phyloP scores from a whole-genome alignment of 768 basidiomycete species.

The Sistotremastrum niveocremeum region DNA sequence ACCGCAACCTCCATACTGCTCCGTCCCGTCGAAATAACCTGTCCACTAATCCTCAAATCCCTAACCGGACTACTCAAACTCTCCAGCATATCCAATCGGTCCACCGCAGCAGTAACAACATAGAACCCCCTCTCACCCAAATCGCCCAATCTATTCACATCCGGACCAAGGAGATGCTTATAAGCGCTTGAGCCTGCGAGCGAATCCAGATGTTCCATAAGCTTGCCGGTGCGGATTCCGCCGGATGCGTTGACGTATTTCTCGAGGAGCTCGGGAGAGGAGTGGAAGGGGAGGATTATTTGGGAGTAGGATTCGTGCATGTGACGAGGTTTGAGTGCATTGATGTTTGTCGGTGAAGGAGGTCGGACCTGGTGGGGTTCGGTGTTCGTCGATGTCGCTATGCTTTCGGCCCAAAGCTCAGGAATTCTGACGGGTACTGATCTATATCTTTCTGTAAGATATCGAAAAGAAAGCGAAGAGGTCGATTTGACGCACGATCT shows the following conservation, averaged over 20 bases:
- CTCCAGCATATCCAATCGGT: conserved; percentile 65
- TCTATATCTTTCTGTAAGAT: no score
- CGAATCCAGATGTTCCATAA: conserved; percentile 74
- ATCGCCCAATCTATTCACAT: conserved; percentile 37
- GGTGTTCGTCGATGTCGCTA: neutral
- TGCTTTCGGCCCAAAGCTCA: neutral
- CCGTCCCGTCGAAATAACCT: conserved; percentile 64
- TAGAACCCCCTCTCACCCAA: conserved; percentile 59
- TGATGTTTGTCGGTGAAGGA: neutral
- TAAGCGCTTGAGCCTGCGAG: conserved; percentile 78
- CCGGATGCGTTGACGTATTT: conserved; percentile 60
- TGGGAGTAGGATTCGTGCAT: conserved; percentile 69
- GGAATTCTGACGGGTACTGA: neutral
- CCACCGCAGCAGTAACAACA: conserved; percentile 73
- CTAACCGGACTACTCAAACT: conserved; percentile 37
- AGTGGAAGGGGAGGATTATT: conserved; percentile 48
- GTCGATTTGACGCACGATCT: no score
- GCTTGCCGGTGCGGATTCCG: conserved; percentile 56
- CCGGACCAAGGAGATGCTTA: conserved; percentile 65
- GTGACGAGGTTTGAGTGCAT: conserved; percentile 26
- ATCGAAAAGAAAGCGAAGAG: no score
- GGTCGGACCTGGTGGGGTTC: neutral
- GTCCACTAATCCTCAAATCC: conserved; percentile 64
- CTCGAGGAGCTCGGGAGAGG: conserved; percentile 44
- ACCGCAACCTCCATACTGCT: conserved; percentile 82